A percentile compares a stretch with the other conserved stretches of the same genome.
Conservation (phyloP, 177 flowering plant genomes). For the Telopea speciosissima region DNA sequence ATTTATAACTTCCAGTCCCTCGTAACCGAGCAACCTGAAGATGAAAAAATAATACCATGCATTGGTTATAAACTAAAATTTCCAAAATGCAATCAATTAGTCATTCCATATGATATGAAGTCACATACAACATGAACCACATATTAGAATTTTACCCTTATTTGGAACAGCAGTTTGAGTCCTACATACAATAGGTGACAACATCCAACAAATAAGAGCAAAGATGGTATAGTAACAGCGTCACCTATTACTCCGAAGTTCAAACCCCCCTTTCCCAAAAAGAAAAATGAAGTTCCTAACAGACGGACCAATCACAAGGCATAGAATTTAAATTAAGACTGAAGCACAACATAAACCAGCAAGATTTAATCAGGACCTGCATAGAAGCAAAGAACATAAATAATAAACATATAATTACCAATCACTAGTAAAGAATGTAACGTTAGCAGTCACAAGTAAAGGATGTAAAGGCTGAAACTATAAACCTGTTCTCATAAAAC, state of each 20-base stretch:
- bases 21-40: slow-evolving; percentile 62
- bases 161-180: no score
- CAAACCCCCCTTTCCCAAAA: not conserved
- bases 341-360: not conserved
- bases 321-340: not conserved
- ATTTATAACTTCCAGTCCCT: slow-evolving; percentile 83
- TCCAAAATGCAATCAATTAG: not conserved
- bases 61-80: not conserved
- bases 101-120: not conserved
- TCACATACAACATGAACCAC: no score
- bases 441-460: not conserved
- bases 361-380: not conserved
- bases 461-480: no score
- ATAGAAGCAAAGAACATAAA: not conserved
- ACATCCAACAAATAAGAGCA: not conserved
- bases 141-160: no score
- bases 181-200: not conserved
- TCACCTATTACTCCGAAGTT: not conserved
- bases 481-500: no score
- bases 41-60: not conserved
- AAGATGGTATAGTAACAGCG: not conserved
- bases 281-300: not conserved
- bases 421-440: no score
- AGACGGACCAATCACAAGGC: not conserved
- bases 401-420: not conserved